These are phyloP conservation scores for Penicillium sp. DNA, from an alignment of 2,329 filamentous ascomycete genomes.

Conservation along the genomic window DNA sequence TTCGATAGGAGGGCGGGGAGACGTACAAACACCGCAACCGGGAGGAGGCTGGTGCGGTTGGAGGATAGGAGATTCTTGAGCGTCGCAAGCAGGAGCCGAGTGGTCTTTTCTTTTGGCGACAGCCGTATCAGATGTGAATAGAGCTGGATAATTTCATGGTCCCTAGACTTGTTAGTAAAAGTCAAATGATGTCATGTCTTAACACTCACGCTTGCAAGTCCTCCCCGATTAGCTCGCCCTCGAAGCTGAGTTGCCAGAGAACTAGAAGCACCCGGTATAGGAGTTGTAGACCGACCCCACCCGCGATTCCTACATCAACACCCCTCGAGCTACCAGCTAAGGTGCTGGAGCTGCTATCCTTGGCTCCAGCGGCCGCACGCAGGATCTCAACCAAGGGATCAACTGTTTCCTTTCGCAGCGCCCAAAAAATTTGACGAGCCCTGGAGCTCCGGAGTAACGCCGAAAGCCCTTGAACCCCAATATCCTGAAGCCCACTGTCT, in stretches of 20 bases:
- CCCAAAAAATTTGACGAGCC: conserved; percentile 86
- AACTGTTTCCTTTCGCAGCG: conserved; percentile 83
- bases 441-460: conserved; percentile 76
- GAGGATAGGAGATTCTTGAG: conserved; percentile 83
- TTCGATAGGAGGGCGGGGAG: conserved; percentile 69
- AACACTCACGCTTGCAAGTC: conserved; percentile 68
- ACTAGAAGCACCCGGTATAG: conserved; percentile 93
- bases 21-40: conserved; percentile 82
- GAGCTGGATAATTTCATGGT: conserved; percentile 88
- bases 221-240: conserved; percentile 70
- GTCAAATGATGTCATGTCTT: neutral
- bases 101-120: conserved; percentile 98
- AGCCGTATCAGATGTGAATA: conserved; percentile 91
- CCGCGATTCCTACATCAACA: conserved; percentile 66
- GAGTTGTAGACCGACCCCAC: conserved; percentile 87
- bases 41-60: conserved; percentile 72
- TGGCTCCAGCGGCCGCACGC: conserved; percentile 72
- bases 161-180: conserved; percentile 56
- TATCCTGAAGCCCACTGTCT: conserved; percentile 91
- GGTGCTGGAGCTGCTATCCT: conserved; percentile 67
- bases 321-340: conserved; percentile 65
- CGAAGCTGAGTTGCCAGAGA: conserved; percentile 96
- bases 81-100: conserved; percentile 85
- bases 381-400: conserved; percentile 82
- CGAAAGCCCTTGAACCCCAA: conserved; percentile 91